Evolutionary conservation across 176 grass and related monocot genomes (phyloP).

Genomic region (Triticum turgidum): DNA sequence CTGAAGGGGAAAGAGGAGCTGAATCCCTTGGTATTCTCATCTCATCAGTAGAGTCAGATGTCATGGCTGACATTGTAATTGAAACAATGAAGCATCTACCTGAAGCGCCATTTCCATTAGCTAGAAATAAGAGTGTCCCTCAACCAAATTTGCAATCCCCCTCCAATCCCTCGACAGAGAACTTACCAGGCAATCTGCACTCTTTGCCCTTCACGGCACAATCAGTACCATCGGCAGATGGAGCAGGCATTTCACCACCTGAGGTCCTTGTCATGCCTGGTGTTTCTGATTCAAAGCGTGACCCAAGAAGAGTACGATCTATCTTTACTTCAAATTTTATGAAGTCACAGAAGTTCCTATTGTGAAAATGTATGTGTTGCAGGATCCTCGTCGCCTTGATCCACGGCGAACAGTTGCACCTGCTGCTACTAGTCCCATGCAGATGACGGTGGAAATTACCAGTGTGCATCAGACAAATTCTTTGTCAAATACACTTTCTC

Average conservation of each 20-base stretch:
- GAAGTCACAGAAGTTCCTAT: slow-evolving; percentile 34
- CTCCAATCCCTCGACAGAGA: slow-evolving; percentile 31
- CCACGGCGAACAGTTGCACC: slow-evolving; percentile 65
- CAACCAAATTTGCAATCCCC: slow-evolving; percentile 38
- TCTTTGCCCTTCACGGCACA: slow-evolving; percentile 27
- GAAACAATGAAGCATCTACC: slow-evolving; percentile 98
- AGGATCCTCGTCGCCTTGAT: slow-evolving; percentile 99
- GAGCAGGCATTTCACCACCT: slow-evolving; percentile 34
- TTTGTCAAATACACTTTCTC: slow-evolving; percentile 34
- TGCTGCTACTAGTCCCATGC: slow-evolving; percentile 33
- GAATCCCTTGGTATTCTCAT: slow-evolving; percentile 91
- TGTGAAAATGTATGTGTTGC: slow-evolving; percentile 44
- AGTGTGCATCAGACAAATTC: slow-evolving; percentile 38
- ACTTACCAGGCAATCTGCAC: slow-evolving; percentile 20
- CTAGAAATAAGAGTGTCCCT: slow-evolving; percentile 30
- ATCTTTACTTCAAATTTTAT: slow-evolving; percentile 33
- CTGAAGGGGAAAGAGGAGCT: slow-evolving; percentile 98
- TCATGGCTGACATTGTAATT: slow-evolving; percentile 99
- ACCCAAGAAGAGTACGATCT: slow-evolving; percentile 88
- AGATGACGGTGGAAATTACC: slow-evolving; percentile 43
- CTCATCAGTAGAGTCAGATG: slow-evolving; percentile 82
- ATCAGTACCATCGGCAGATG: slow-evolving; percentile 33
- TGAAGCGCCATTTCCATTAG: slow-evolving; percentile 13
- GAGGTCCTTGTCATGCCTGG: slow-evolving; percentile 35
- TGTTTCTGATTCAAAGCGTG: slow-evolving; percentile 76